Evolutionary conservation across 2,329 filamentous ascomycete genomes (phyloP).

Genomic region (Venturia effusa): DNA sequence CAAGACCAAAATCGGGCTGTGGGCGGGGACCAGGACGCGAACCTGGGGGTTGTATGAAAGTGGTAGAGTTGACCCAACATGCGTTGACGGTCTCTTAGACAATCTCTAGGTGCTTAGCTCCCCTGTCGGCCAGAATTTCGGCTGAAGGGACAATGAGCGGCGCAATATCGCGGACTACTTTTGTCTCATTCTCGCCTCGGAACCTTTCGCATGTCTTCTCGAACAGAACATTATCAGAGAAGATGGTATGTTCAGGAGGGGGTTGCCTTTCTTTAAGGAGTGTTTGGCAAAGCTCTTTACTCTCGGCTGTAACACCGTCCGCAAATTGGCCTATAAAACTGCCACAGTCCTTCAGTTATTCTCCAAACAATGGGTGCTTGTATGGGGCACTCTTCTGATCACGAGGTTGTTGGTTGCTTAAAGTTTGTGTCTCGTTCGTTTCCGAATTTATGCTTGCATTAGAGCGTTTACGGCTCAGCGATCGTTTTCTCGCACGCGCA

Average conservation of each 20-base stretch:
- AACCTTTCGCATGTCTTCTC: not conserved
- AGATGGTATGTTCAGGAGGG: not conserved
- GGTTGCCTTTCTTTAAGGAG: conserved; percentile 11
- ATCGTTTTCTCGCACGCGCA: too few species aligned
- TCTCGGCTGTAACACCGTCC: conserved; percentile 13
- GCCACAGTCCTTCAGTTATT: conserved; percentile 13
- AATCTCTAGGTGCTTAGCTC: not conserved
- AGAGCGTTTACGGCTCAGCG: too few species aligned
- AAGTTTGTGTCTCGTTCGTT: too few species aligned
- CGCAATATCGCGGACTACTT: not conserved
- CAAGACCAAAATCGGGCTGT: conserved; percentile 16
- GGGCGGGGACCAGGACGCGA: conserved; percentile 15
- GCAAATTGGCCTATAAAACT: conserved; percentile 15
- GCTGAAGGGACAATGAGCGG: conserved; percentile 5
- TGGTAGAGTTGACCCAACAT: conserved; percentile 17
- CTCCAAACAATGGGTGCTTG: conserved; percentile 14
- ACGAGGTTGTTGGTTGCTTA: conserved; percentile 4
- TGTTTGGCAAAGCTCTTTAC: conserved; percentile 14
- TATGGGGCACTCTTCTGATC: conserved; percentile 15
- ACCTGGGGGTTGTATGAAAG: too few species aligned
- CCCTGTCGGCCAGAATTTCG: not conserved
- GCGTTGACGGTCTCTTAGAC: conserved; percentile 6
- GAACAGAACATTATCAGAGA: conserved; percentile 5
- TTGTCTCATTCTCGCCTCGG: not conserved
- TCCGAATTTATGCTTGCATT: too few species aligned